Evolutionary conservation across 345 rosid species (phyloP), one percentile per base, ranked within the genome.

Genomic region (Geranium brycei): DNA sequence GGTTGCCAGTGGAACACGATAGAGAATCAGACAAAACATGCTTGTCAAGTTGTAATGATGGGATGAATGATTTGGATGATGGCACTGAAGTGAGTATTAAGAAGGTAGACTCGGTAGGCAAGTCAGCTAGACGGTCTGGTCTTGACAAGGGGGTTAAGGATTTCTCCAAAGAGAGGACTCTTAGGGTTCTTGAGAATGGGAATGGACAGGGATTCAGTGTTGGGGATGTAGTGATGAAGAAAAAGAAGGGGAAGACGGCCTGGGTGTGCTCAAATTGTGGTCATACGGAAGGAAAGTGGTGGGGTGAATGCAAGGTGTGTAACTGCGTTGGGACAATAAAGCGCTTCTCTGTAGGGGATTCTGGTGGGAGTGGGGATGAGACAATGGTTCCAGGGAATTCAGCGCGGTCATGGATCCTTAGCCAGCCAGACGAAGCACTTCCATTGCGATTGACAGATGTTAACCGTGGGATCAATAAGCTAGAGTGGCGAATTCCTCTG

Each of bases 251-350:
- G 51, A 83, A 69, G 65, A 62, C 51, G 19, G 63, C 41, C 53
- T 92, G 87, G 85, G 96, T 92, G 41, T 92, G 95, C 64, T 71
- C 73, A 17, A 62, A 62, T 55, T 92, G 98, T 62, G 98, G 96
- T 16, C 57, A 76, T 58, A 38, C 84, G 11, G 86, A 85, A 0
- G 95, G 89, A 7, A 91, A 92, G 72, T 92, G 98, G 98, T 87
- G 98, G 98, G 98, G 96, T 1, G 64, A 66, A 61, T 92, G 98
- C 66, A 83, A 85, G 38, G 17, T 73, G 7, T 89, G 98, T 30
- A 51, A 72, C 2, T 56, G 30, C 18, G 81, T 72, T 0, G 97
- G 91, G 65, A 81, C 96, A 8, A 57, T 92, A 80, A 78, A 79
- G 73, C 77, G 72, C 67, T 86, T 87, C 64, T 51, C 63, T 0